Evolutionary conservation across 2,329 filamentous ascomycete species (phyloP), one percentile per base, ranked within the genome.

Genomic region (Fusarium clavum): DNA sequence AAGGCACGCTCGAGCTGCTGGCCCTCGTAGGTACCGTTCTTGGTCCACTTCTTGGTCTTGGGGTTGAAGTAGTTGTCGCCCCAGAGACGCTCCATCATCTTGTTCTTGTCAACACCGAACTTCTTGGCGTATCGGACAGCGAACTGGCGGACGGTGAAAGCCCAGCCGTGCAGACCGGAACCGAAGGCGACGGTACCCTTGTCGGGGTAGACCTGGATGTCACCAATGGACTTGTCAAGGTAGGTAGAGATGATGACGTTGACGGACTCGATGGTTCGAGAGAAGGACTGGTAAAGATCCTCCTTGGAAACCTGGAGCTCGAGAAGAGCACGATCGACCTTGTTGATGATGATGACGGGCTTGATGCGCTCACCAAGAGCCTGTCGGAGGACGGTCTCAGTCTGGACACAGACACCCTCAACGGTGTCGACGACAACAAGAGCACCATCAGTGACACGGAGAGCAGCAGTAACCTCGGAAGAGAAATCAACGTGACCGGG

Each of bases 11-110:
- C 96, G 63, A 97, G 90, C 73, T 84, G 82, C 89, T 97, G 92
- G 81, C 94, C 95, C 80, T 97, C 94, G 81, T 93, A 86, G 74
- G 88, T 92, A 77, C 87, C 87, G 82, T 86, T 89, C 89, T 92
- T 98, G 84, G 94, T 95, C 96, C 96, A 99, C 91, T 99, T 99
- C 94, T 98, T 99, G 88, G 96, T 99, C 87, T 93, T 90, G 78
- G 96, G 93, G 90, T 99, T 98, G 93, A 99, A 99, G 91, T 90
- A 99, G 90, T 94, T 98, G 91, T 99, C 96, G 77, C 96, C 96
- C 96, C 96, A 99, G 77, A 99, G 94, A 91, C 96, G 94, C 88
- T 98, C 94, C 93, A 98, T 97, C 96, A 99, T 98, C 94, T 98
- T 98, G 88, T 91, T 92, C 85, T 94, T 94, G 91, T 99, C 95